These are phyloP conservation scores for Moesziomyces sp. DNA, from an alignment of 1,284 basidiomycete species.

Conservation along the genomic window DNA sequence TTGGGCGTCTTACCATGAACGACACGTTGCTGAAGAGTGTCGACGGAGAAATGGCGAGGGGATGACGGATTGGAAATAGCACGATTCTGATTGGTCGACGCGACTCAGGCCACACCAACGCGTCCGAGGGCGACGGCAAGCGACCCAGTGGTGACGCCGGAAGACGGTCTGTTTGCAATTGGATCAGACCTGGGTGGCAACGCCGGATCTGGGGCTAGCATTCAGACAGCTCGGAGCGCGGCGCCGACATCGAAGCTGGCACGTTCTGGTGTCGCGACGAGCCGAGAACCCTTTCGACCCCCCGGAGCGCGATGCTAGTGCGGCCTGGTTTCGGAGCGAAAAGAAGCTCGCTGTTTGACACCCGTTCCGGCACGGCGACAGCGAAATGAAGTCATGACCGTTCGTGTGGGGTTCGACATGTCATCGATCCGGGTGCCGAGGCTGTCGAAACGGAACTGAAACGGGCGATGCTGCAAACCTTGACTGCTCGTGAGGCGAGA, in stretches of 20 bases:
- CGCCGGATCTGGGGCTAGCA: too few relatives aligned
- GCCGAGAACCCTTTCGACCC: too few relatives aligned
- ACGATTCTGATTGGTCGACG: conserved; percentile 38
- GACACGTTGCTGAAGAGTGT: background rate
- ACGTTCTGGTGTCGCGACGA: background rate
- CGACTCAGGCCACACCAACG: background rate
- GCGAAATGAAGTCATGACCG: conserved; percentile 16
- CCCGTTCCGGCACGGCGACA: background rate
- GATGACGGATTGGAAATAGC: conserved; percentile 34
- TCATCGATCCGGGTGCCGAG: too few relatives aligned
- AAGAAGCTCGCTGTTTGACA: background rate
- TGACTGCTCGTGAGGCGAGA: background rate
- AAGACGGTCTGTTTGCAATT: too few relatives aligned
- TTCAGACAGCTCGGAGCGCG: too few relatives aligned
- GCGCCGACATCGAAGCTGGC: background rate
- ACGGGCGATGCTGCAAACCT: background rate
- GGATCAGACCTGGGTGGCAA: too few relatives aligned
- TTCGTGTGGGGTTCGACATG: too few relatives aligned
- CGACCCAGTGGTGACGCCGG: too few relatives aligned
- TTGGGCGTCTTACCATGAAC: too few relatives aligned
- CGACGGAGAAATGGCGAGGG: background rate
- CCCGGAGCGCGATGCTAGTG: too few relatives aligned
- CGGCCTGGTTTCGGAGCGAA: background rate
- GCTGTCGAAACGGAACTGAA: too few relatives aligned
- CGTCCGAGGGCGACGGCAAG: too few relatives aligned